Evolutionary conservation across 805 yeast species (phyloP).

Genomic region (Starmerella sp.): DNA sequence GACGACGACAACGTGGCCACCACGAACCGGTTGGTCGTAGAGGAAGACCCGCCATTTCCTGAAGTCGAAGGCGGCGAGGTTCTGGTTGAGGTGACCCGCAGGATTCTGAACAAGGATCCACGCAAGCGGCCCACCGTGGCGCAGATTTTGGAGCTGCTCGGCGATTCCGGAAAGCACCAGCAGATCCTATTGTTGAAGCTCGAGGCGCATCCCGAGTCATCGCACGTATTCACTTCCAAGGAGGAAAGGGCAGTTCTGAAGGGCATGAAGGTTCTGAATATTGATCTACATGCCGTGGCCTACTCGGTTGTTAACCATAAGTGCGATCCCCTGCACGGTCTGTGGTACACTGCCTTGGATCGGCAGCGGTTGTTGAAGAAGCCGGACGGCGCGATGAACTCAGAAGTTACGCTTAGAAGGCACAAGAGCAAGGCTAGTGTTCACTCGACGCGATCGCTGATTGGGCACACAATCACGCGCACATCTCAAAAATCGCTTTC

Average conservation of each 20-base stretch:
- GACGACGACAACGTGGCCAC: constrained; percentile 63
- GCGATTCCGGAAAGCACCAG: constrained; percentile 35
- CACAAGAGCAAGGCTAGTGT: constrained; percentile 2
- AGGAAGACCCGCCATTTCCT: constrained; percentile 51
- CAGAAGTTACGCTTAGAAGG: neutral
- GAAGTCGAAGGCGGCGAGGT: constrained; percentile 28
- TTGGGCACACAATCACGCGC: neutral
- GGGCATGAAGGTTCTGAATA: constrained; percentile 21
- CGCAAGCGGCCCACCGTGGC: constrained; percentile 44
- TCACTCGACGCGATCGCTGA: neutral
- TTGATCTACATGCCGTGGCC: constrained; percentile 21
- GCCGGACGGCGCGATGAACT: neutral
- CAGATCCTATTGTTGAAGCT: constrained; percentile 29
- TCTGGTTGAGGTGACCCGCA: constrained; percentile 40
- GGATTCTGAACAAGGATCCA: constrained; percentile 58
- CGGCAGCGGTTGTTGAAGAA: constrained; percentile 4
- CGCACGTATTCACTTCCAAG: constrained; percentile 33
- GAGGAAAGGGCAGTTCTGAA: constrained; percentile 21
- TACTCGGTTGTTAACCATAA: constrained; percentile 16
- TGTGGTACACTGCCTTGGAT: constrained; percentile 25
- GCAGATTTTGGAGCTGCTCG: constrained; percentile 41
- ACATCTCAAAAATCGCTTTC: neutral
- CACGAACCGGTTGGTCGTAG: constrained; percentile 49
- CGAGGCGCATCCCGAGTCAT: constrained; percentile 26
- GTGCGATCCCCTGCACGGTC: constrained; percentile 24